Conservation (phyloP, 2,329 filamentous ascomycete species). For the Verticillium isaacii region DNA sequence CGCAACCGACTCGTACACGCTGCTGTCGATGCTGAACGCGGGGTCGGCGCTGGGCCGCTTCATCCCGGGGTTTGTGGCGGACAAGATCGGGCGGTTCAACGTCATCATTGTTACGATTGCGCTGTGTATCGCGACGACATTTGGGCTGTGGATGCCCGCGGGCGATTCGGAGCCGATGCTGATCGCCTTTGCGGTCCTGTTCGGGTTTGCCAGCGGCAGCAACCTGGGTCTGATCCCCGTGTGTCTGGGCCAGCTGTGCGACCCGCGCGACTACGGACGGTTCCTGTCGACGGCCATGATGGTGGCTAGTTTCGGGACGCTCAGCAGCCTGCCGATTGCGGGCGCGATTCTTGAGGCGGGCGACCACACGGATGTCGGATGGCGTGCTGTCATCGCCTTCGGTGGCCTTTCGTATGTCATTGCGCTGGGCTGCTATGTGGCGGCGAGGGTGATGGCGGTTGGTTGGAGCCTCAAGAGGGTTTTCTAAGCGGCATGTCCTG, state of each 20-base stretch:
- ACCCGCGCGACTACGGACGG: slow-evolving; percentile 68
- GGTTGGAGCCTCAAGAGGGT: slow-evolving; percentile 6
- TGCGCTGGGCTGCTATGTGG: slow-evolving; percentile 9
- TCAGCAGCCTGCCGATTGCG: slow-evolving; percentile 41
- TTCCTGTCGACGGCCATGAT: slow-evolving; percentile 76
- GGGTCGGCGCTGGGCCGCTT: slow-evolving; percentile 73
- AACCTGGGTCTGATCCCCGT: slow-evolving; percentile 76
- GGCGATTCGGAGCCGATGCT: slow-evolving; percentile 50
- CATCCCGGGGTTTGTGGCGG: slow-evolving; percentile 70
- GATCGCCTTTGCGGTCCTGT: slow-evolving; percentile 64
- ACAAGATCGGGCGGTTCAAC: slow-evolving; percentile 77
- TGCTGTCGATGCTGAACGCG: slow-evolving; percentile 77
- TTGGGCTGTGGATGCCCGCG: slow-evolving; percentile 68
- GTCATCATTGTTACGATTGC: slow-evolving; percentile 65
- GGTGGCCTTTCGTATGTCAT: slow-evolving; percentile 9
- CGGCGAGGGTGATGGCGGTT: slow-evolving; percentile 8
- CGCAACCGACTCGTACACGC: slow-evolving; percentile 60
- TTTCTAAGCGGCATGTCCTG: neutral
- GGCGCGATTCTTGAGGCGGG: slow-evolving; percentile 23
- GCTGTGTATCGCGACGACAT: slow-evolving; percentile 47
- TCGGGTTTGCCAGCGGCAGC: slow-evolving; percentile 75
- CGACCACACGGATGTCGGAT: slow-evolving; percentile 4
- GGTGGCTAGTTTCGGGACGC: slow-evolving; percentile 66
- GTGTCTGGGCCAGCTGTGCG: slow-evolving; percentile 75
- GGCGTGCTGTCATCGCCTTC: slow-evolving; percentile 9